phyloP scores from a whole-genome alignment of 345 rosid species.

The Camelina hispida region DNA sequence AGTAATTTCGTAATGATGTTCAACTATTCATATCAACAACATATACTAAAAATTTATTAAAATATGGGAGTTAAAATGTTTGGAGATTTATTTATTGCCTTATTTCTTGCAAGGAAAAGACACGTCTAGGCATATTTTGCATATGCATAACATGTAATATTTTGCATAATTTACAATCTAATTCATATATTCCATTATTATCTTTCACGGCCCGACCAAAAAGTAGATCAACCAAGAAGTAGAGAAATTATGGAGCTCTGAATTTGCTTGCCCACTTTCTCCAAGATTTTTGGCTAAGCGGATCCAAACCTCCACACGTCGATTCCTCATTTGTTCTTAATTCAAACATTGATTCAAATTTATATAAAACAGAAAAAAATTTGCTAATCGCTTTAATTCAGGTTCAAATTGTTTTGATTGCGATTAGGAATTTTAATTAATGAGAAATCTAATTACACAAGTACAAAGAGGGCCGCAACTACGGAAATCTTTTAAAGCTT shows the following conservation, averaged over 20 bases:
- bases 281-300: slow-evolving; percentile 34
- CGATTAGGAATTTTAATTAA: slow-evolving; percentile 19
- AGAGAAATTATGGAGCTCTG: slow-evolving; percentile 36
- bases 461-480: slow-evolving; percentile 43
- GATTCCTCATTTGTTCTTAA: slow-evolving; percentile 8
- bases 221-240: slow-evolving; percentile 47
- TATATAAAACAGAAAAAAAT: neutral
- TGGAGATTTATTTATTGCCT: neutral
- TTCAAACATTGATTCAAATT: slow-evolving; percentile 4
- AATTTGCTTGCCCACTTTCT: slow-evolving; percentile 42
- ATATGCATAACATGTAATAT: neutral
- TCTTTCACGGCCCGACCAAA: slow-evolving; percentile 39
- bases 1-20: neutral
- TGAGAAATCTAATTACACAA: slow-evolving; percentile 22
- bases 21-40: neutral
- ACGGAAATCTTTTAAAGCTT: slow-evolving; percentile 2
- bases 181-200: neutral
- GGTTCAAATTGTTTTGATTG: slow-evolving; percentile 6
- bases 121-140: neutral
- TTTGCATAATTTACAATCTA: neutral
- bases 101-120: neutral
- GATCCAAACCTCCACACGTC: slow-evolving; percentile 35
- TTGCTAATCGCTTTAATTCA: slow-evolving; percentile 26
- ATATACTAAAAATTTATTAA: neutral
- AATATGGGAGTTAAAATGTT: neutral